Evolutionary conservation across 73 alveolate genomes (phyloP), one percentile per base, ranked within the genome.

Genomic region (Breviolum minutum): DNA sequence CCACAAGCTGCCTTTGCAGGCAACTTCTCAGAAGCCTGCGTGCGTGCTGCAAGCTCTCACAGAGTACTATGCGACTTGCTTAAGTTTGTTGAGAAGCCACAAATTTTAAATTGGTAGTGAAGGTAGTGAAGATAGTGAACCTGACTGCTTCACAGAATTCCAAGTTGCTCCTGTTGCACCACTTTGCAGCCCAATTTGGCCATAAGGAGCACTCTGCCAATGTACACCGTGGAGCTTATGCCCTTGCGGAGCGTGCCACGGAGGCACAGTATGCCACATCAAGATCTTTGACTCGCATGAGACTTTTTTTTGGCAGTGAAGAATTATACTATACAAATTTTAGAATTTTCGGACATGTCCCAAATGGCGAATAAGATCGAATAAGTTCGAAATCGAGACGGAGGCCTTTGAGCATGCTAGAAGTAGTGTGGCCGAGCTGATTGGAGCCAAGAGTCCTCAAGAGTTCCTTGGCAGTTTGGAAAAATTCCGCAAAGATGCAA

Each of bases 171-270:
- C n/a, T 24, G 40, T 73, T 73, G 24, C 29, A 40, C 13, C 29
- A 12, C 27, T 9, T 7, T 73, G 27, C 63, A 5, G 12, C 62
- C 27, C 73, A 8, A 48, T 48, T 17, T 74, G 32, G 92, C 11
- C n/a, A 26, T 32, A 27, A 95, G 95, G 94, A 95, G 48, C 99
- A 95, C 76, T 66, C 92, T 5, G 86, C 95, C 95, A 95, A 95
- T 29, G 99, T 95, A 54, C 99, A 95, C 83, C 84, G 99, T 16
- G 99, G 99, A 14, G 95, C 99, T 24, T 82, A 95, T 54, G 92
- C 99, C 66, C 77, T 95, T 73, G 99, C 99, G 27, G 95, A 66
- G 40, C 81, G 99, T 7, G 99, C 99, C 86, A 95, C 99, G 26
- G 99, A 95, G 95, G 99, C 66, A 40, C 48, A 2, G 61, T 6